Base-by-base conservation (phyloP, 495 filamentous ascomycete genomes). In the Saxispiralis lemnorum region DNA sequence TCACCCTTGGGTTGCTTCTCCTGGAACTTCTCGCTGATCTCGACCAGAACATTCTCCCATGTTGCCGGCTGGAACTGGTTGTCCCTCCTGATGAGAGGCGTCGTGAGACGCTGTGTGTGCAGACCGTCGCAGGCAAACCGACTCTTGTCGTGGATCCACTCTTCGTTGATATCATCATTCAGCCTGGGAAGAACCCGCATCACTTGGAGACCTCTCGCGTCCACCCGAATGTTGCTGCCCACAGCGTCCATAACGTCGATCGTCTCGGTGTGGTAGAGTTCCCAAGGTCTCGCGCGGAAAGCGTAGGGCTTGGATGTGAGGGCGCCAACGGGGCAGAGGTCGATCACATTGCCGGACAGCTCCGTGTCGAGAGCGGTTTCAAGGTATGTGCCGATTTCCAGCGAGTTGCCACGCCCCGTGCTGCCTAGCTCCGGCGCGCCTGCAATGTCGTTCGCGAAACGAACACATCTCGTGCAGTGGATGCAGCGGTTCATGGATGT, bases 401-500 rank as follows among this genome's bases (percentile, higher is more conserved):
- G 75, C 54, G 93, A 82, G 59, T 95, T 95, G 54, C 89, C 89
- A 63, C 89, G 80, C 51, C 89, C 89, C 4, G 81, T 82, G 13
- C 85, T 89, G 52, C 89, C 89, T 48, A 97, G 68, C 61, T 97
- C 89, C 14, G 89, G 83, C 38, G 89, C 89, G 50, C 89, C 89
- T 21, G 89, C 89, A 49, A 97, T 70, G 60, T 97, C 89, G 62
- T 95, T 97, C 57, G 89, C 83, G 63, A 97, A 97, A 52, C 89
- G 85, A 48, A 97, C 75, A 64, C 89, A 97, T 56, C 89, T 76
- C 52, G 89, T 96, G 67, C 89, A 97, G 66, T 97, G 89, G 58
- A 97, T 97, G 66, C 89, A 97, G 57, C 89, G 71, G 67, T 96
- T 97, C 89, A 97, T 97, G n/a, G 92, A 96, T 13, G 89, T 97